phyloP scores from a whole-genome alignment of 106 monocot genomes.

The Amphibolis antarctica region DNA sequence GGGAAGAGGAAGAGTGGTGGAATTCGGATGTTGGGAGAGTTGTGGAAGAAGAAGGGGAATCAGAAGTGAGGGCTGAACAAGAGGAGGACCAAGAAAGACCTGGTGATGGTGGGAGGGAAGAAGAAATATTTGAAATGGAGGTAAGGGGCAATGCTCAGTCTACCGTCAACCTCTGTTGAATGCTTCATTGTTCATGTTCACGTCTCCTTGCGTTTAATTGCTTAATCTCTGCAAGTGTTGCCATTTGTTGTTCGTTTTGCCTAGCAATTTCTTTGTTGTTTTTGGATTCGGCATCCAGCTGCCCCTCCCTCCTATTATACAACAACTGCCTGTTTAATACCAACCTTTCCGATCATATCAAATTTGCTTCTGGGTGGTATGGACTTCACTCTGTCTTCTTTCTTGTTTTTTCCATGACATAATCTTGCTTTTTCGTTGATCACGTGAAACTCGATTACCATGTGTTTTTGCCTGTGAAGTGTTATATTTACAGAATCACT shows the following conservation, averaged over 20 bases:
- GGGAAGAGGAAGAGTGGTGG: constrained; percentile 41
- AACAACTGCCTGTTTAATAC: too few species aligned
- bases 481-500: too few species aligned
- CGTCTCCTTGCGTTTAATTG: neutral
- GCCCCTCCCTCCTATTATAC: too few species aligned
- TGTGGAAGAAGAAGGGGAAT: constrained; percentile 86
- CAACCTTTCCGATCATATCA: too few species aligned
- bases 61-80: constrained; percentile 21
- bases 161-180: neutral
- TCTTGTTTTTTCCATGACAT: too few species aligned
- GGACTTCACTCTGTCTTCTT: too few species aligned
- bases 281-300: too few species aligned
- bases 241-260: neutral
- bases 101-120: neutral
- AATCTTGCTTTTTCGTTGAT: too few species aligned
- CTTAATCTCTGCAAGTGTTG: neutral
- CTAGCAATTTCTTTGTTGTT: neutral
- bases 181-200: neutral
- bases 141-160: neutral
- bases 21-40: constrained; percentile 61
- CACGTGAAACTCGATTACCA: too few species aligned
- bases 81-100: neutral
- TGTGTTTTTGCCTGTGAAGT: too few species aligned
- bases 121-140: neutral
- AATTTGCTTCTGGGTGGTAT: too few species aligned